Base-by-base conservation (phyloP, 2,329 filamentous ascomycete species). In the Neodidymelliopsis sp. region DNA sequence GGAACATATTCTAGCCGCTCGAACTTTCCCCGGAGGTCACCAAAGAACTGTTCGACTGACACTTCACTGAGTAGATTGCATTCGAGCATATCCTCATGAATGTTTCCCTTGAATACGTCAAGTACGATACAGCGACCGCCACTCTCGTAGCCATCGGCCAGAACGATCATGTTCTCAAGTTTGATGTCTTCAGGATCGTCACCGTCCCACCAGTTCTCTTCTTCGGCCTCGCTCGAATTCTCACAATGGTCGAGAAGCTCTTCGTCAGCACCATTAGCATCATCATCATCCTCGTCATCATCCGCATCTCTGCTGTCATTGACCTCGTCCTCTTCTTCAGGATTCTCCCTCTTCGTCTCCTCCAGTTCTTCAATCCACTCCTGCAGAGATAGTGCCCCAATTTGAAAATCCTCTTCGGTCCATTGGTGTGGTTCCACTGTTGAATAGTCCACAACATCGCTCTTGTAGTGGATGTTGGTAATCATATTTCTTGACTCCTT, bases 391-490 rank as follows among this genome's bases (percentile, higher is more conserved):
- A 22, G 15, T 9, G 24, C 35, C 23, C 47, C 37, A 4, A 7
- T 10, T 9, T 30, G 37, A 8, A 38, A 18, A 19, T 36, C 16
- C 10, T 41, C 30, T 5, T 28, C 30, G 12, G 36, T 33, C 18
- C 28, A 47, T 5, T 37, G 20, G 4, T 38, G 13, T 7, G 42
- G 41, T n/a, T 22, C 19, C 20, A 11, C 6, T n/a, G 10, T 22
- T 1, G 49, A 47, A 15, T 44, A 52, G 13, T 44, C 47, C 16
- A 47, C 27, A 0, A 54, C 42, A 37, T 52, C 47, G 19, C 42
- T 31, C 22, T 52, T 48, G 34, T 48, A 34, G 23, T 54, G 34
- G 11, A 54, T 48, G 16, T 52, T 36, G 5, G 38, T 48, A 4
- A 41, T 12, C 41, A 54, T 44, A 6, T 43, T 16, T 5, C 20